Evolutionary conservation across 306 rosid species (phyloP), one percentile per base, ranked within the genome.

Genomic region (Clitoria ternatea): DNA sequence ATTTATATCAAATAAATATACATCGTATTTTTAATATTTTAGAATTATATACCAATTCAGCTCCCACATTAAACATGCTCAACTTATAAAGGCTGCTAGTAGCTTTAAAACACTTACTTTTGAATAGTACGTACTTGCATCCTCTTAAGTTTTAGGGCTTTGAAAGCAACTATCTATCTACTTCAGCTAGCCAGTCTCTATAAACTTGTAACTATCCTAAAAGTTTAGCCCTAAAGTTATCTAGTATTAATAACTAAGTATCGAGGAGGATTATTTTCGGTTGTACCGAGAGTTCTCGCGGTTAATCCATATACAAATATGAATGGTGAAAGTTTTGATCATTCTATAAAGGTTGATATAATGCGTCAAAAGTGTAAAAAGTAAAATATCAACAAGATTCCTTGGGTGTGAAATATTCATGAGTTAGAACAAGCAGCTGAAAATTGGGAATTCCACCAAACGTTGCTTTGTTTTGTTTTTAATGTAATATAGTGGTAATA

Each of bases 121-220:
- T 30, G 60, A 11, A 55, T 52, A 48, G 3, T 1, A n/a, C 22
- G 29, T 54, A 75, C 60, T 66, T 54, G 73, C 6, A 59, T 43
- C 61, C 43, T 43, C 42, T 45, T 56, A 7, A 55, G n/a, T 70
- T 61, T 69, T 70, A 70, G 81, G 66, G 61, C 72, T 61, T 50
- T 61, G 42, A 70, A 37, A 70, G 72, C 50, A 39, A 47, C 56
- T 55, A 45, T 27, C 56, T 35, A 74, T 19, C 73, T 32, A 3
- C 39, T n/a, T 0, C 50, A 42, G 32, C 42, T 20, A 20, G 11
- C 20, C 33, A 1, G 15, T 7, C 2, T 54, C 12, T 54, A 24
- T 54, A n/a, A n/a, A n/a, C n/a, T n/a, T n/a, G n/a, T n/a, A n/a
- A n/a, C n/a, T n/a, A n/a, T n/a, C n/a, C 7, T 3, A 3, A n/a